These are phyloP conservation scores for Annulohypoxylon stygium DNA, from an alignment of 495 filamentous ascomycete species.

Conservation along the genomic window DNA sequence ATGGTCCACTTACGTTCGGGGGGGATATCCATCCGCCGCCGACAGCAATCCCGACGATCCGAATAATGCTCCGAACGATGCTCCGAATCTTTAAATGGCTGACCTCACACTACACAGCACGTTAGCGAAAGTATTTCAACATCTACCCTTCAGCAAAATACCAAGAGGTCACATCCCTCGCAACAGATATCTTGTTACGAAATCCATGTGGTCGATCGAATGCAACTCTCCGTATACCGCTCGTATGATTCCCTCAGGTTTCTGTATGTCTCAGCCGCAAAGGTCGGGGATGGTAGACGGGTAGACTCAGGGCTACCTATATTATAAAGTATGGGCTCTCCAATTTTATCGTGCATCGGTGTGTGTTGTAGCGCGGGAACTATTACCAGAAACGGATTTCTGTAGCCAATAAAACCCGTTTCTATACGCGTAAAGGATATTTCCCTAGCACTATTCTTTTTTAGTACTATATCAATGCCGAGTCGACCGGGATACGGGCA, in stretches of 20 bases:
- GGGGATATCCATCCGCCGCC: conserved; percentile 62
- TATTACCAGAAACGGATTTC: conserved; percentile 17
- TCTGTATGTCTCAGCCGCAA: conserved; percentile 63
- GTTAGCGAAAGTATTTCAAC: conserved; percentile 47
- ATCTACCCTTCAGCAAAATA: not conserved
- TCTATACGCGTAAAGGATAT: conserved; percentile 20
- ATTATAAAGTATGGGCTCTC: conserved; percentile 47
- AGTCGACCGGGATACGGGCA: not conserved
- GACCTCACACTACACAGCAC: conserved; percentile 66
- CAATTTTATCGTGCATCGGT: conserved; percentile 31
- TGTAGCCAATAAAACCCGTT: conserved; percentile 16
- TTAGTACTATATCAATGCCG: not conserved
- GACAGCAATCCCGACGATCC: conserved; percentile 70
- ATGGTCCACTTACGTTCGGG: conserved; percentile 68
- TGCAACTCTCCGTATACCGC: conserved; percentile 60
- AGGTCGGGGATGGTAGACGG: conserved; percentile 47
- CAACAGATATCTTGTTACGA: conserved; percentile 62
- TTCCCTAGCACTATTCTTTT: not conserved
- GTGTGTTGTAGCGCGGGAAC: conserved; percentile 49
- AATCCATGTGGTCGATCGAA: conserved; percentile 52
- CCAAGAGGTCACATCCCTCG: conserved; percentile 57
- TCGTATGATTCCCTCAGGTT: conserved; percentile 56
- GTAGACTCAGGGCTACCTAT: conserved; percentile 23
- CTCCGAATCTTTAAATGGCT: conserved; percentile 71
- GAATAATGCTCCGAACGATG: conserved; percentile 69